phyloP scores from a whole-genome alignment of 805 yeast genomes.

The Candida nitratophila region DNA sequence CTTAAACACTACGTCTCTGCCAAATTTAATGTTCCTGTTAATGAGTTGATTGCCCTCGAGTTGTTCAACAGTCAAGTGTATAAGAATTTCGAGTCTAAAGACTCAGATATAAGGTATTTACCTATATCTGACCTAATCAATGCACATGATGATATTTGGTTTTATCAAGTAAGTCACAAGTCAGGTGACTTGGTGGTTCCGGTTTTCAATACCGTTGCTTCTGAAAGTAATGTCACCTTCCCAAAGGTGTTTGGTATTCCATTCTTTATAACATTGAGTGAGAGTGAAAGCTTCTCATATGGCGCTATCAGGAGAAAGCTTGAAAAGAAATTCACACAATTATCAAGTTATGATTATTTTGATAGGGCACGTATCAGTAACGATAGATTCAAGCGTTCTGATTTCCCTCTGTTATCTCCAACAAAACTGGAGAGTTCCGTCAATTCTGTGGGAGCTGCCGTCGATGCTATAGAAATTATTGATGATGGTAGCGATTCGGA shows the following conservation, averaged over 20 bases:
- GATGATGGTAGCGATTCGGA: constrained; percentile 23
- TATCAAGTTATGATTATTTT: constrained; percentile 37
- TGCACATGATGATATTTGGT: constrained; percentile 54
- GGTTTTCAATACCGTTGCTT: constrained; percentile 39
- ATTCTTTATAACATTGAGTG: constrained; percentile 53
- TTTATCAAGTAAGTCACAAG: constrained; percentile 40
- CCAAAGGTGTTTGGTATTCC: constrained; percentile 67
- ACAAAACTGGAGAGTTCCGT: too few relatives aligned
- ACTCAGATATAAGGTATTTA: constrained; percentile 50
- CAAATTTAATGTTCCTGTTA: constrained; percentile 30
- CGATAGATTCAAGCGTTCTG: constrained; percentile 11
- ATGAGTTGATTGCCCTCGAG: constrained; percentile 46
- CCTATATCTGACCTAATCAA: constrained; percentile 65
- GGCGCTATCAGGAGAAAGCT: constrained; percentile 53
- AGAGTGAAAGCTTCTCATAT: constrained; percentile 47
- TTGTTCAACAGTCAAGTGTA: constrained; percentile 64
- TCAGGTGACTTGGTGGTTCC: constrained; percentile 55
- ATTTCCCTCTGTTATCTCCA: constrained; percentile 14
- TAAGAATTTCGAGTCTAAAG: constrained; percentile 49
- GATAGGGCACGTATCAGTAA: constrained; percentile 16
- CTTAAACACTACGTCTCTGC: constrained; percentile 54
- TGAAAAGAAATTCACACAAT: constrained; percentile 38
- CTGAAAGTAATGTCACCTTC: constrained; percentile 27
- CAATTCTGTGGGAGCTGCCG: constrained; percentile 7
- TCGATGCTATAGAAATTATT: neutral